phyloP scores from a whole-genome alignment of 2,329 filamentous ascomycete species.

The Ceratocystis destructans region DNA sequence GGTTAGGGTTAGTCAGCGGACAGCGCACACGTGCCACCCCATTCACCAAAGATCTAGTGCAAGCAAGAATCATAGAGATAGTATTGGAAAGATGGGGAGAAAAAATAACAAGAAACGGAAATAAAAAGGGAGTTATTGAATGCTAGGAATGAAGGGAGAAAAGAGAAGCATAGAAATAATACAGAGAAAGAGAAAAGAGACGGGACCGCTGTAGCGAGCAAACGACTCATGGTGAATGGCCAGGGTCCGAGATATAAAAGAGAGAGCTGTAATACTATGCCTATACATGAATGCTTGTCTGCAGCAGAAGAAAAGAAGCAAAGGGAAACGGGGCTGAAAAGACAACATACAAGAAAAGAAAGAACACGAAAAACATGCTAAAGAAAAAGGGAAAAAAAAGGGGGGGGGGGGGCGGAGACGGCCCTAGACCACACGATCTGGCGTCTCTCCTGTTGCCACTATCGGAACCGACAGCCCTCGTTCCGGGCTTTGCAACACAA shows the following conservation, averaged over 20 bases:
- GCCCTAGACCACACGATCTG: constrained; percentile 58
- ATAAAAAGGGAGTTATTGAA: not conserved
- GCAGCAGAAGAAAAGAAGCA: not conserved
- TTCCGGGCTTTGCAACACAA: constrained; percentile 86
- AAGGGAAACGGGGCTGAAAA: not conserved
- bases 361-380: not conserved
- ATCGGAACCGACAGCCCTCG: constrained; percentile 72
- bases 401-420: not conserved
- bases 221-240: not conserved
- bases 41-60: no score
- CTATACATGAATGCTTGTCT: not conserved
- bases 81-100: not conserved
- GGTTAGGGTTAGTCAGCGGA: no score
- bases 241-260: not conserved
- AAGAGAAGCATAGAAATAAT: not conserved
- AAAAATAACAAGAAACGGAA: not conserved
- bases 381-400: not conserved
- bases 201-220: not conserved
- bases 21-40: no score
- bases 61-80: not conserved
- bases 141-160: not conserved
- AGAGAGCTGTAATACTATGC: not conserved
- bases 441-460: constrained; percentile 70
- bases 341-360: not conserved
- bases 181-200: not conserved